Base-by-base conservation (phyloP, 83 land plant genomes). In the Diphasiastrum complanatum region DNA sequence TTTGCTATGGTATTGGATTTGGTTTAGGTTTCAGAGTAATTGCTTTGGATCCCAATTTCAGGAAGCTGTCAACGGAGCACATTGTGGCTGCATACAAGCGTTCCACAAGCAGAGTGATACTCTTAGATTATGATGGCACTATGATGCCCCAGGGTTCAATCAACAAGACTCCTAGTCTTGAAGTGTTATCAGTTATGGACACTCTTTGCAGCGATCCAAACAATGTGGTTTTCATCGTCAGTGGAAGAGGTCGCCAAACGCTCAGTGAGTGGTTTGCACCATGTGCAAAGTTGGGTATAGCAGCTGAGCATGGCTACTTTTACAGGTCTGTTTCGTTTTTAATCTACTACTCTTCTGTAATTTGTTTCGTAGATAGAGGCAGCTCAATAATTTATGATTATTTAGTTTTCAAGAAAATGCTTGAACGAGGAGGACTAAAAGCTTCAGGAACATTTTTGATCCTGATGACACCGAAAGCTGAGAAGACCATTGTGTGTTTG, bases 221-320 rank as follows among this genome's bases (percentile, higher is more conserved):
- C 14, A 61, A 61, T 46, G 65, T 61, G 24, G 65, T 61, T 11
- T 61, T 61, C 62, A 61, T 61, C 20, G 65, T 61, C 5, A 61
- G 65, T 46, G 65, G 65, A 12, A 57, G 65, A 11, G 60, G 53
- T 12, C 30, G 65, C n/a, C n/a, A n/a, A n/a, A n/a, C n/a, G n/a
- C n/a, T n/a, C n/a, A n/a, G n/a, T n/a, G n/a, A n/a, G n/a, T n/a
- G n/a, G n/a, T n/a, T n/a, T n/a, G n/a, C n/a, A n/a, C n/a, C n/a
- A n/a, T n/a, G n/a, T n/a, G n/a, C n/a, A n/a, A n/a, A n/a, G n/a
- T n/a, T n/a, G n/a, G n/a, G n/a, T n/a, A n/a, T n/a, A n/a, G n/a
- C n/a, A n/a, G n/a, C n/a, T n/a, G n/a, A n/a, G n/a, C n/a, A n/a
- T n/a, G n/a, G n/a, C n/a, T n/a, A n/a, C n/a, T n/a, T n/a, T n/a